Evolutionary conservation across 768 basidiomycete species (phyloP).

Genomic region (Rhodotorula graminis): DNA sequence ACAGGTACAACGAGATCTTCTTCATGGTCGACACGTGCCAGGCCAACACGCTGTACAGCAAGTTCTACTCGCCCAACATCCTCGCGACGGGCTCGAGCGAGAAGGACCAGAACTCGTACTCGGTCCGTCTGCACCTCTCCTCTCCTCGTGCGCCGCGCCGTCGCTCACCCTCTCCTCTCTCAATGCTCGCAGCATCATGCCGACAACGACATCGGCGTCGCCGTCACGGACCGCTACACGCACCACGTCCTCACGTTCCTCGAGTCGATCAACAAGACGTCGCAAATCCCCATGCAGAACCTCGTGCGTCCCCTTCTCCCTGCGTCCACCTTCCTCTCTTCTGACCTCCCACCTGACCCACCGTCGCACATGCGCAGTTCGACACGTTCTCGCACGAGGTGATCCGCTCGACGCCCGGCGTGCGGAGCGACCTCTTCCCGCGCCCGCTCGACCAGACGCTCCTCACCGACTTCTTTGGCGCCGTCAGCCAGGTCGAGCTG

Average conservation of each 20-base stretch:
- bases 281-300: conserved; percentile 53
- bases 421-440: conserved; percentile 74
- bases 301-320: conserved; percentile 27
- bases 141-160: background rate
- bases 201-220: conserved; percentile 88
- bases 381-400: conserved; percentile 65
- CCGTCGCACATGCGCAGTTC: conserved; percentile 60
- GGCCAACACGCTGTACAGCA: conserved; percentile 89
- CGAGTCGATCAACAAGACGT: conserved; percentile 89
- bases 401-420: conserved; percentile 82
- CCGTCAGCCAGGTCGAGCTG: conserved; percentile 71
- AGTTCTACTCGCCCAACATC: conserved; percentile 88
- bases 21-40: conserved; percentile 99
- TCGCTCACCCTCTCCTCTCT: too few relatives aligned
- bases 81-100: conserved; percentile 82
- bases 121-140: conserved; percentile 55
- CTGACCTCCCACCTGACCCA: too few relatives aligned
- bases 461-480: conserved; percentile 83
- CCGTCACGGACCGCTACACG: conserved; percentile 91
- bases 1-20: conserved; percentile 86
- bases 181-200: conserved; percentile 67
- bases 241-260: conserved; percentile 86
- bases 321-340: background rate
- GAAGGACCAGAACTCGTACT: conserved; percentile 85
- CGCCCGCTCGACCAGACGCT: conserved; percentile 59